Conservation (phyloP, 2,329 filamentous ascomycete genomes). For the Reticulascus tulasneorum region DNA sequence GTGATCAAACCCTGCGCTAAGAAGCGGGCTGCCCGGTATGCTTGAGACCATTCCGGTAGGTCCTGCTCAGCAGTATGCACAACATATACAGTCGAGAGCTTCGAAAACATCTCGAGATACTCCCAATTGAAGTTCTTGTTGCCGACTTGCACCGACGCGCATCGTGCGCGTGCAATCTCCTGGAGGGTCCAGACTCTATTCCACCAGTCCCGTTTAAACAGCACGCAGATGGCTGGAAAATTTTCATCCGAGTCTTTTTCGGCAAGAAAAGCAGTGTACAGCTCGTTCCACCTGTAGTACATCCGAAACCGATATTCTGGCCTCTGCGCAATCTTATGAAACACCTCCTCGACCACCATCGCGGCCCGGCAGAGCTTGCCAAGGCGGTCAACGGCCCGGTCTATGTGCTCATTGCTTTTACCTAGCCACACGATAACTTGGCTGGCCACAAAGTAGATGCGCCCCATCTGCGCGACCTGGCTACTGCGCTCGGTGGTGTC, state of each 20-base stretch:
- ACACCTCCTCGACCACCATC: neutral
- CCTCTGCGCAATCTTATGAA: no score
- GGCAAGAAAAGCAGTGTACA: no score
- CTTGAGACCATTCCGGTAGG: neutral
- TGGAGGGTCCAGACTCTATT: neutral
- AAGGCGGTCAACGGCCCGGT: neutral
- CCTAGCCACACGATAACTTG: slow-evolving; percentile 31
- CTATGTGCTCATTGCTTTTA: no score
- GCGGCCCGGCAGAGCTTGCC: neutral
- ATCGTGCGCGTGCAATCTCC: neutral
- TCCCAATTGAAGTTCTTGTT: neutral
- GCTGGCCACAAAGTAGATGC: slow-evolving; percentile 26
- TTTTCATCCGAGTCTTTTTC: no score
- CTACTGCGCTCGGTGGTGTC: slow-evolving; percentile 27
- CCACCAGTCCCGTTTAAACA: neutral
- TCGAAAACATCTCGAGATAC: neutral
- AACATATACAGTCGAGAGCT: neutral
- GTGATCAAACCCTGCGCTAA: no score
- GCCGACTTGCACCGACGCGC: neutral
- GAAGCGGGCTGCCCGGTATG: no score
- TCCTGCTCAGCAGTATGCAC: neutral
- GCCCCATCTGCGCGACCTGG: slow-evolving; percentile 33
- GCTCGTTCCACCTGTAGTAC: no score
- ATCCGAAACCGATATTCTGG: no score
- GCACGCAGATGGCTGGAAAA: no score